phyloP scores from a whole-genome alignment of 257 asterid species.

The Orobanche coerulescens region DNA sequence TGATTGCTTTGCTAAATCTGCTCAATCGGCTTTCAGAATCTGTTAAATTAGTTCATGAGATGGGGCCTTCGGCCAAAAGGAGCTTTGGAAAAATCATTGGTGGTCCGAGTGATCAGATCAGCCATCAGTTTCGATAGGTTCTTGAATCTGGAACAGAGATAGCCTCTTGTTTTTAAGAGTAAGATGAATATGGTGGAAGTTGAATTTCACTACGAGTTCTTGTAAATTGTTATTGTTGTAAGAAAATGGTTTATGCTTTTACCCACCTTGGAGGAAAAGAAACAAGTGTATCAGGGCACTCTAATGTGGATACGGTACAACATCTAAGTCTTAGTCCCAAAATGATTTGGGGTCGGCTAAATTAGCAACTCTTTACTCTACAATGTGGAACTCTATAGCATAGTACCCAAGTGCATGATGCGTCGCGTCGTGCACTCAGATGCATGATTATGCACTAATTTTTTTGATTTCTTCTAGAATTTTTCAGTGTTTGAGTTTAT shows the following conservation, averaged over 20 bases:
- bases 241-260: no score
- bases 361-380: no score
- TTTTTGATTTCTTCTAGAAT: no score
- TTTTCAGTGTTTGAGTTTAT: no score
- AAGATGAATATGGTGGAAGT: neutral
- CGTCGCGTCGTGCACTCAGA: no score
- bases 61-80: constrained; percentile 32
- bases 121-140: constrained; percentile 21
- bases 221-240: neutral
- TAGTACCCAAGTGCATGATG: no score
- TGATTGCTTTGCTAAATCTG: constrained; percentile 57
- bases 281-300: no score
- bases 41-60: constrained; percentile 36
- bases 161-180: constrained; percentile 4
- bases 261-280: neutral
- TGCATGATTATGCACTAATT: no score
- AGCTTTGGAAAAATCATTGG: constrained; percentile 26
- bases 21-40: constrained; percentile 61
- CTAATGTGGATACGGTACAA: no score
- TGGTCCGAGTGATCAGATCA: constrained; percentile 22
- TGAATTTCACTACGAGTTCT: neutral
- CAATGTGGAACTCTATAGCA: no score
- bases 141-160: neutral
- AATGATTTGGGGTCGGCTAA: no score
- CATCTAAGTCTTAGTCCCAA: no score